Percentiles rank a stretch among this genome's conserved stretches.
These are phyloP conservation scores for Aspergillus nidulans DNA, from an alignment of 495 filamentous ascomycete genomes.

Conservation along the genomic window DNA sequence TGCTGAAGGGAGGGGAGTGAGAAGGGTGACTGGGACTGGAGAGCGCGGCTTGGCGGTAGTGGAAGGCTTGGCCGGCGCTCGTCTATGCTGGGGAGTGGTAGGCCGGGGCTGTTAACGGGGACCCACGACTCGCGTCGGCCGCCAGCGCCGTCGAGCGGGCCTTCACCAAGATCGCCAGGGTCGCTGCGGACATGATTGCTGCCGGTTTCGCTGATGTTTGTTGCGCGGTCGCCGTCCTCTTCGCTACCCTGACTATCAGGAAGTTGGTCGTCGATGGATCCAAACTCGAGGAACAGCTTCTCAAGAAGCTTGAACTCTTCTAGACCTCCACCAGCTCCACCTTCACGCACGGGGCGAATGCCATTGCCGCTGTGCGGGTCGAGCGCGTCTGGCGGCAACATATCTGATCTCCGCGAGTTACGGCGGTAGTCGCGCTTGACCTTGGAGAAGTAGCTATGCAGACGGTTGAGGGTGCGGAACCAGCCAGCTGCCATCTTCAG, in stretches of 20 bases:
- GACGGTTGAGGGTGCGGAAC: slow-evolving; percentile 60
- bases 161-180: slow-evolving; percentile 32
- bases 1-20: slow-evolving; percentile 40
- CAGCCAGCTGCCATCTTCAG: slow-evolving; percentile 70
- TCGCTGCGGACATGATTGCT: slow-evolving; percentile 43
- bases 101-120: slow-evolving; percentile 39
- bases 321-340: slow-evolving; percentile 57
- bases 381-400: slow-evolving; percentile 22
- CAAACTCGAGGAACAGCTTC: slow-evolving; percentile 55
- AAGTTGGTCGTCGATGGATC: slow-evolving; percentile 46
- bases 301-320: slow-evolving; percentile 67
- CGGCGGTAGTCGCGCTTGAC: slow-evolving; percentile 58
- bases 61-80: slow-evolving; percentile 45
- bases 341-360: slow-evolving; percentile 43
- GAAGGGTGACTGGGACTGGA: slow-evolving; percentile 40
- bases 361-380: slow-evolving; percentile 34
- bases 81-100: slow-evolving; percentile 34
- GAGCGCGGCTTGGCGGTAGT: slow-evolving; percentile 31
- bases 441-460: slow-evolving; percentile 62
- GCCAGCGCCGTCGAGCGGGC: slow-evolving; percentile 29
- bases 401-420: slow-evolving; percentile 40
- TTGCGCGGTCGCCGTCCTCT: slow-evolving; percentile 37
- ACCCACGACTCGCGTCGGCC: slow-evolving; percentile 44
- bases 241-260: slow-evolving; percentile 23
- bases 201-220: slow-evolving; percentile 37